These are phyloP conservation scores for Rhodomyrtus tomentosa DNA, from an alignment of 345 rosid species.

Conservation along the genomic window DNA sequence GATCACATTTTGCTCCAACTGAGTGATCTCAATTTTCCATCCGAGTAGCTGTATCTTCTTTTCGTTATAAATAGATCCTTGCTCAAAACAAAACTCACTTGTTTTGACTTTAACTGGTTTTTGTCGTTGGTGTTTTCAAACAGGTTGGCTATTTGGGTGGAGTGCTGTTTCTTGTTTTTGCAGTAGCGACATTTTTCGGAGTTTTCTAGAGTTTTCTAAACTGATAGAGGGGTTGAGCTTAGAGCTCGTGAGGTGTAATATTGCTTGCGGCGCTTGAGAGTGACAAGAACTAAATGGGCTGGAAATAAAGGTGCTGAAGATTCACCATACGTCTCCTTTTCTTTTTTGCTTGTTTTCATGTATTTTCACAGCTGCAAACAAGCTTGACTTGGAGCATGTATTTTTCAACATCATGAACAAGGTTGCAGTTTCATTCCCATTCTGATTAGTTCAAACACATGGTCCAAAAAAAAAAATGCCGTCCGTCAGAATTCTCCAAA, in stretches of 20 bases:
- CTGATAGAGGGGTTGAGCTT: not conserved
- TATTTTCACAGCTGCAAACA: not conserved
- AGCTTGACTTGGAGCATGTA: not conserved
- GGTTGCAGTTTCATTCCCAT: not conserved
- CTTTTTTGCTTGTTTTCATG: not conserved
- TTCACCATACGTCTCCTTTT: not conserved
- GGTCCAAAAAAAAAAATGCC: not conserved
- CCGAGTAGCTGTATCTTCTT: not conserved
- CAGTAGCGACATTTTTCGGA: slow-evolving; percentile 82
- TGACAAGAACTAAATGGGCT: not conserved
- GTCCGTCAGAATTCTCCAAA: not conserved
- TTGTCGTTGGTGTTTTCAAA: not conserved
- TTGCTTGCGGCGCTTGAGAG: not conserved
- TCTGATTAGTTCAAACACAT: not conserved
- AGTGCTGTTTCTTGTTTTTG: slow-evolving; percentile 72
- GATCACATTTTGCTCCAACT: not conserved
- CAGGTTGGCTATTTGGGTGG: slow-evolving; percentile 96
- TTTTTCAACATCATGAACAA: not conserved
- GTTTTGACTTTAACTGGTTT: not conserved
- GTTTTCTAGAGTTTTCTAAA: slow-evolving; percentile 31
- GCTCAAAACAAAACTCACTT: not conserved
- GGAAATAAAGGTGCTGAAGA: not conserved
- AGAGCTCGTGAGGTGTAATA: not conserved
- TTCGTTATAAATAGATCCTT: not conserved
- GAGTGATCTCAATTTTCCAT: not conserved